Evolutionary conservation across 1,284 basidiomycete species (phyloP).

Genomic region (Leccinum angustisporum): DNA sequence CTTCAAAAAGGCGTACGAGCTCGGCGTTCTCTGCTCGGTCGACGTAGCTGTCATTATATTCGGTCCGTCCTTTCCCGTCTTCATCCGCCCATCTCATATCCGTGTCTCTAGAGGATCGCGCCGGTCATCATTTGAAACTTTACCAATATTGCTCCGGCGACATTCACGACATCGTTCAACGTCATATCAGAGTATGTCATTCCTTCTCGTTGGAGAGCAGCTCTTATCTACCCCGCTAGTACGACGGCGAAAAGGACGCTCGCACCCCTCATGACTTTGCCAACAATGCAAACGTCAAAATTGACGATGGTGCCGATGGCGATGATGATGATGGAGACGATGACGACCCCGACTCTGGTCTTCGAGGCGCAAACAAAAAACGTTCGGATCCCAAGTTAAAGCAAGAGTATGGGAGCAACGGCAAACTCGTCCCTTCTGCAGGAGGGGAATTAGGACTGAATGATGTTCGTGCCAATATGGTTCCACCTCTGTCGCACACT

Average conservation of each 20-base stretch:
- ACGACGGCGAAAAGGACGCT: conserved; percentile 53
- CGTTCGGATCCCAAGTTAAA: conserved; percentile 31
- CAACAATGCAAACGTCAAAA: conserved; percentile 35
- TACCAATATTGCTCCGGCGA: conserved; percentile 63
- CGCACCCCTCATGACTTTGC: conserved; percentile 49
- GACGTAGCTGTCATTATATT: conserved; percentile 64
- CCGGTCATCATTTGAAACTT: conserved; percentile 57
- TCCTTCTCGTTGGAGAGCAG: neutral
- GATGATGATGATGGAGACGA: conserved; percentile 43
- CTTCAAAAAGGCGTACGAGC: conserved; percentile 90
- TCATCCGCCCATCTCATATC: conserved; percentile 1
- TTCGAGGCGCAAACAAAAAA: conserved; percentile 24
- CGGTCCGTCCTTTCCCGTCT: conserved; percentile 36
- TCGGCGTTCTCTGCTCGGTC: conserved; percentile 69
- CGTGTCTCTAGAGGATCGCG: conserved; percentile 45
- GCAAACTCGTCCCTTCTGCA: conserved; percentile 20
- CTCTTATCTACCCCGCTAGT: conserved; percentile 34
- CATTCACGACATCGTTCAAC: conserved; percentile 50
- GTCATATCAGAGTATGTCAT: conserved; percentile 45
- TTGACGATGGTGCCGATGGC: conserved; percentile 41
- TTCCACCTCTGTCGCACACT: neutral
- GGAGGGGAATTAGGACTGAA: conserved; percentile 25
- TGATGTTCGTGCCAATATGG: conserved; percentile 25
- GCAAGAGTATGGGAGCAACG: conserved; percentile 24
- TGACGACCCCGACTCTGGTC: conserved; percentile 30